Percentiles rank a stretch among this genome's conserved stretches.
phyloP scores from a whole-genome alignment of 371 early-diverging fungal species.

The Neoconidiobolus thromboides region DNA sequence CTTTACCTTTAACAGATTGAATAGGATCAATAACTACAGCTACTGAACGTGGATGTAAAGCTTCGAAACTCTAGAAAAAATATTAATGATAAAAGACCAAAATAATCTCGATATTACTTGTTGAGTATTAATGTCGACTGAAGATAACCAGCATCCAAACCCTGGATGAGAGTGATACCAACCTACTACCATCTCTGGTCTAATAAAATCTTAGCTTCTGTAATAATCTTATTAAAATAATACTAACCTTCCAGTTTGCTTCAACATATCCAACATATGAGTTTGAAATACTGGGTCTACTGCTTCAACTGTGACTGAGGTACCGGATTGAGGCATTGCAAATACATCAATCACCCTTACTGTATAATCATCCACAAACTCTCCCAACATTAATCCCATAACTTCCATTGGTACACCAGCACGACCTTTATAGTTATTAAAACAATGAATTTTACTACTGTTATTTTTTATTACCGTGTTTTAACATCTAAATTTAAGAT shows the following conservation, averaged over 20 bases:
- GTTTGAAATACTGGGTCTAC: conserved; percentile 99
- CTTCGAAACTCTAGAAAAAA: conserved; percentile 67
- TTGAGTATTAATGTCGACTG: conserved; percentile 99
- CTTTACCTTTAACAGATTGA: conserved; percentile 99
- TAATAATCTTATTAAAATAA: background rate
- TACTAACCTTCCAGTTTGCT: conserved; percentile 87
- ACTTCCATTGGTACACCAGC: conserved; percentile 99
- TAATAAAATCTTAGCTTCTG: conserved; percentile 9
- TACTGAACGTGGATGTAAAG: conserved; percentile 90
- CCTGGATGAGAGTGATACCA: conserved; percentile 99
- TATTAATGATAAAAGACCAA: background rate
- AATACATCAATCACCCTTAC: conserved; percentile 99
- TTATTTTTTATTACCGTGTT: conserved; percentile 42
- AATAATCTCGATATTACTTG: conserved; percentile 31
- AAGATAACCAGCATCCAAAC: conserved; percentile 99
- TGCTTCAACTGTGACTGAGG: conserved; percentile 99
- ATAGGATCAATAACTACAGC: conserved; percentile 99
- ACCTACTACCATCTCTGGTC: conserved; percentile 99
- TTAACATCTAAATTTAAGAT: conserved; percentile 44
- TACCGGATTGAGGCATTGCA: conserved; percentile 99
- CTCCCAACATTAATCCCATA: conserved; percentile 99
- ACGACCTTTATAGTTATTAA: conserved; percentile 39
- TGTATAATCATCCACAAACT: conserved; percentile 99
- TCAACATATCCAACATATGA: conserved; percentile 99
- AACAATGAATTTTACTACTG: background rate